Conservation (phyloP, 768 basidiomycete species). For the Russula earlei region DNA sequence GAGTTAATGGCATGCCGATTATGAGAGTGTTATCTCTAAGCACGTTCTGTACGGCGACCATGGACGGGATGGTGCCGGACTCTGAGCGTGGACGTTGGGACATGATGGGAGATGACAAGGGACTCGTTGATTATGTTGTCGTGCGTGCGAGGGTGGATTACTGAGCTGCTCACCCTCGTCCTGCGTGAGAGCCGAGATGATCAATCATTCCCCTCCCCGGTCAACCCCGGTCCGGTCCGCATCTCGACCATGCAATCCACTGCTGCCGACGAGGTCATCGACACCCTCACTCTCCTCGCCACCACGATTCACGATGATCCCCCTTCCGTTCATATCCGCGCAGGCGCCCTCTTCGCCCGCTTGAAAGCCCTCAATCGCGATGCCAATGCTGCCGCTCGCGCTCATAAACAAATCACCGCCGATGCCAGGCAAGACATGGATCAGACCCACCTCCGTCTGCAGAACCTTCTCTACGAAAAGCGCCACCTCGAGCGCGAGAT, state of each 20-base stretch:
- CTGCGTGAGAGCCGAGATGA: too few relatives aligned
- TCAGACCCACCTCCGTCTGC: slow-evolving; percentile 74
- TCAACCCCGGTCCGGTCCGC: neutral
- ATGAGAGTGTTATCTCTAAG: slow-evolving; percentile 86
- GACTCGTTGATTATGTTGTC: too few relatives aligned
- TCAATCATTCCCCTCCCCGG: too few relatives aligned
- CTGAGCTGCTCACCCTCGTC: neutral
- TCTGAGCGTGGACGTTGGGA: slow-evolving; percentile 28
- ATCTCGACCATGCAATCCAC: neutral
- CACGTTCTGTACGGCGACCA: slow-evolving; percentile 57
- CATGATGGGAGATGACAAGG: neutral
- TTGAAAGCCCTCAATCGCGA: slow-evolving; percentile 72
- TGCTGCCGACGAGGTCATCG: slow-evolving; percentile 47
- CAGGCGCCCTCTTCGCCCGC: slow-evolving; percentile 67
- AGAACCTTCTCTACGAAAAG: slow-evolving; percentile 84
- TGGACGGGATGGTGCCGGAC: slow-evolving; percentile 84
- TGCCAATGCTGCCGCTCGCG: slow-evolving; percentile 60
- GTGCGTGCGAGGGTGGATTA: too few relatives aligned
- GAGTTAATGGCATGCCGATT: slow-evolving; percentile 48
- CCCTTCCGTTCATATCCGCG: slow-evolving; percentile 48
- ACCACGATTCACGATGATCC: slow-evolving; percentile 37
- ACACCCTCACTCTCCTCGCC: slow-evolving; percentile 56
- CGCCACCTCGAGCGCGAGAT: slow-evolving; percentile 87
- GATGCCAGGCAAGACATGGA: slow-evolving; percentile 85
- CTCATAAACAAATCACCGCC: slow-evolving; percentile 59